Evolutionary conservation across 306 rosid species (phyloP).

Genomic region (Cicer cuneatum): DNA sequence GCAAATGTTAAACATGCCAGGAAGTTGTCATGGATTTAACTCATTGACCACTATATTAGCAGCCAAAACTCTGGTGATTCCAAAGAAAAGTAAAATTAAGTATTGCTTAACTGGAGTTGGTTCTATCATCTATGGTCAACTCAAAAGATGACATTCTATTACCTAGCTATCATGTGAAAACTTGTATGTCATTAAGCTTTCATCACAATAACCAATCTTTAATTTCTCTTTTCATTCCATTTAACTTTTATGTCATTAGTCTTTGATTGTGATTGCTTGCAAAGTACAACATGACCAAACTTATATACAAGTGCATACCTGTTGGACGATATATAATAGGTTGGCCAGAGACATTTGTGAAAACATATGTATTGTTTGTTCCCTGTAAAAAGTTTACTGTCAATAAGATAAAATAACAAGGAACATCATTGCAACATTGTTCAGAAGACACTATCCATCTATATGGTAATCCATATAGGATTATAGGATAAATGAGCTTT

Average conservation of each 20-base stretch:
- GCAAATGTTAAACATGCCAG: conserved; percentile 19
- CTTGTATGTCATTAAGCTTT: conserved; percentile 2
- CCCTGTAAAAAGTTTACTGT: conserved; percentile 71
- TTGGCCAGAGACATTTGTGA: conserved; percentile 69
- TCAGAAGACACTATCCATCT: conserved; percentile 1
- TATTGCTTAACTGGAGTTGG: conserved; percentile 19
- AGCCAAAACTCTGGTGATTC: background rate
- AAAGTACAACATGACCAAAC: background rate
- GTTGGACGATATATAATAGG: conserved; percentile 84
- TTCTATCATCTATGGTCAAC: conserved; percentile 22
- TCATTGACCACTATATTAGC: background rate
- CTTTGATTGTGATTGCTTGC: conserved; percentile 21
- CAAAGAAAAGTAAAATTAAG: conserved; percentile 18
- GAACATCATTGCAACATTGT: conserved; percentile 31
- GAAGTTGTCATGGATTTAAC: background rate
- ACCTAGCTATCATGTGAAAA: conserved; percentile 16
- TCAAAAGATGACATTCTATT: conserved; percentile 22
- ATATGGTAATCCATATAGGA: conserved; percentile 4
- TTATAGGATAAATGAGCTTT: conserved; percentile 10
- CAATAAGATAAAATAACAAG: conserved; percentile 38
- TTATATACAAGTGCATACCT: conserved; percentile 53
- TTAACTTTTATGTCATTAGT: too few relatives aligned
- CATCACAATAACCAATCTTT: conserved; percentile 11
- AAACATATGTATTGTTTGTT: conserved; percentile 79
- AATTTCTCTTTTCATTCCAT: conserved; percentile 23